Evolutionary conservation across 495 filamentous ascomycete species (phyloP).

Genomic region (Penicillium atrosanguineum): DNA sequence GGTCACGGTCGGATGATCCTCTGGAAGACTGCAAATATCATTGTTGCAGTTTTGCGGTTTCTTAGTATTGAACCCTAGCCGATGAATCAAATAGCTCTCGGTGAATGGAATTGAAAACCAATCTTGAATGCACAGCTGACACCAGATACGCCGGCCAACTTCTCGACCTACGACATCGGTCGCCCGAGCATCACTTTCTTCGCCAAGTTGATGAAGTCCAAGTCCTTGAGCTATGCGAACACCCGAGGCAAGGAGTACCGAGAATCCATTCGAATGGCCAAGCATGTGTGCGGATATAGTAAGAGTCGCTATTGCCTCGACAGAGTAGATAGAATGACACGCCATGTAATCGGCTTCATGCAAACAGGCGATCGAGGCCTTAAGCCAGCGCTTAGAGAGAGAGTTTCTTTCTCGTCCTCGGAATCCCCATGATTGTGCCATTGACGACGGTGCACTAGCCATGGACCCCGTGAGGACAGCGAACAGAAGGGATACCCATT

Average conservation of each 20-base stretch:
- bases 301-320: slow-evolving; percentile 37
- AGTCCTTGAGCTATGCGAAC: slow-evolving; percentile 34
- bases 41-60: slow-evolving; percentile 35
- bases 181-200: slow-evolving; percentile 10
- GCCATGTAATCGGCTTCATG: slow-evolving; percentile 37
- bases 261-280: slow-evolving; percentile 37
- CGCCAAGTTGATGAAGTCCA: slow-evolving; percentile 23
- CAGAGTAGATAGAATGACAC: slow-evolving; percentile 30
- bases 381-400: slow-evolving; percentile 35
- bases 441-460: slow-evolving; percentile 28
- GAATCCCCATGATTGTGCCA: slow-evolving; percentile 35
- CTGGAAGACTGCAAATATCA: slow-evolving; percentile 27
- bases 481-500: slow-evolving; percentile 43
- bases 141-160: slow-evolving; percentile 38
- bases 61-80: slow-evolving; percentile 26
- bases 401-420: slow-evolving; percentile 26
- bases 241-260: slow-evolving; percentile 30
- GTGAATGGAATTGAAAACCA: slow-evolving; percentile 47
- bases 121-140: slow-evolving; percentile 40
- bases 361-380: slow-evolving; percentile 34
- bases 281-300: slow-evolving; percentile 44
- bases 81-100: slow-evolving; percentile 39
- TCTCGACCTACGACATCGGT: slow-evolving; percentile 21
- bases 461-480: slow-evolving; percentile 38
- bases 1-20: slow-evolving; percentile 29